A percentile compares a stretch with the other conserved stretches of the same genome.
Conservation (phyloP, 768 basidiomycete species). For the Phylloporus sp. region DNA sequence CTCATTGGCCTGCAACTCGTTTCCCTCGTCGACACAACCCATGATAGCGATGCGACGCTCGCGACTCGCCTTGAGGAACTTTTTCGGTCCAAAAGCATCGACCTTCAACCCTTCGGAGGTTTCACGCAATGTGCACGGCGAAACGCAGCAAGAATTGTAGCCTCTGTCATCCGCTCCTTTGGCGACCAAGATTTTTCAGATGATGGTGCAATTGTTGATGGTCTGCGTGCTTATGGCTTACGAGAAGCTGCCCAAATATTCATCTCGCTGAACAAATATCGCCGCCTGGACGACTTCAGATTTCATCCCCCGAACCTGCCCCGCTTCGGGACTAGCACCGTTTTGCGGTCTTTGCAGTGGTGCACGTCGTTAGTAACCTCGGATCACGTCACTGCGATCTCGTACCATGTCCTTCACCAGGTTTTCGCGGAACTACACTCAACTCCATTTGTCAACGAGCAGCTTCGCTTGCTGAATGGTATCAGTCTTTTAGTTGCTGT, state of each 20-base stretch:
- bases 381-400: conserved; percentile 49
- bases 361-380: conserved; percentile 40
- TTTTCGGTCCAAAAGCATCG: conserved; percentile 33
- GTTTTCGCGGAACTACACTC: conserved; percentile 63
- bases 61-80: conserved; percentile 31
- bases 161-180: conserved; percentile 55
- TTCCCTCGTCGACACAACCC: conserved; percentile 37
- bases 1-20: conserved; percentile 61
- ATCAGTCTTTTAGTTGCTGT: conserved; percentile 71
- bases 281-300: conserved; percentile 42
- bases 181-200: conserved; percentile 61
- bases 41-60: conserved; percentile 15
- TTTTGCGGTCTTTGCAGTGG: conserved; percentile 60
- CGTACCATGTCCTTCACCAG: conserved; percentile 73
- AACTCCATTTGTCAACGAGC: conserved; percentile 78
- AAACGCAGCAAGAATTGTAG: conserved; percentile 53
- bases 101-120: conserved; percentile 24
- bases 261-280: conserved; percentile 46
- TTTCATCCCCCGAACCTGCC: conserved; percentile 67
- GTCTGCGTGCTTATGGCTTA: conserved; percentile 36
- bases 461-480: conserved; percentile 66
- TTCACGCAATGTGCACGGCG: conserved; percentile 36
- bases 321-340: conserved; percentile 41
- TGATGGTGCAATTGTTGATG: conserved; percentile 44
- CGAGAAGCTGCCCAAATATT: conserved; percentile 44